phyloP scores from a whole-genome alignment of 805 yeast genomes.

The Zygosaccharomyces gambellarensis region DNA sequence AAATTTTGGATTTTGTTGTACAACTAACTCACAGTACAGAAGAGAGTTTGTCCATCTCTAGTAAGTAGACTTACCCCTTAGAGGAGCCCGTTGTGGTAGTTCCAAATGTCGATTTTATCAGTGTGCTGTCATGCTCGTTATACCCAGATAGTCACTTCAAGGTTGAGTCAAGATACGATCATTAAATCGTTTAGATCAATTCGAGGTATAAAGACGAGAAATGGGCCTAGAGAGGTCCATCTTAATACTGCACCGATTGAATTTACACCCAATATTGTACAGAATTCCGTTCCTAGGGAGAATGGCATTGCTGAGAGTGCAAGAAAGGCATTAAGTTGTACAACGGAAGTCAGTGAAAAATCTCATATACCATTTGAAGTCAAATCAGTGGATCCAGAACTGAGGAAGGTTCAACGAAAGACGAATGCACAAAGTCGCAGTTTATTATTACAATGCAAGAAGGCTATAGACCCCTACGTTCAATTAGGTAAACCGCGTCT shows the following conservation, averaged over 20 bases:
- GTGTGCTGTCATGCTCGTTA: constrained; percentile 2
- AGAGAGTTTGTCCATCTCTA: background rate
- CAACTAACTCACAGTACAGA: background rate
- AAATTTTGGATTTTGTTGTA: constrained; percentile 1
- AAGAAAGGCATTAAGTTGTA: constrained; percentile 34
- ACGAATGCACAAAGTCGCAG: constrained; percentile 3
- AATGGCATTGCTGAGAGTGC: constrained; percentile 21
- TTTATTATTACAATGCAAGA: constrained; percentile 21
- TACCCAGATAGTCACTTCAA: background rate
- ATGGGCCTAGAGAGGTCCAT: constrained; percentile 7
- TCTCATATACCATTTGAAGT: constrained; percentile 50
- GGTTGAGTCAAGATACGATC: background rate
- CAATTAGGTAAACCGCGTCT: constrained; percentile 88
- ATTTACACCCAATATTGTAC: constrained; percentile 34
- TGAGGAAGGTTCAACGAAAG: constrained; percentile 12
- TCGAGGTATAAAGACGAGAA: constrained; percentile 10
- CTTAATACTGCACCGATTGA: constrained; percentile 38
- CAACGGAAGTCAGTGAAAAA: constrained; percentile 28
- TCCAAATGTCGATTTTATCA: constrained; percentile 3
- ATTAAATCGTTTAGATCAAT: background rate
- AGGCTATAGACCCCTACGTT: constrained; percentile 56
- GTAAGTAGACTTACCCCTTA: background rate
- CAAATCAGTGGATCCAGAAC: constrained; percentile 35
- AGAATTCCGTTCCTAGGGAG: constrained; percentile 12
- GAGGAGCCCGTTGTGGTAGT: constrained; percentile 4